A percentile compares a stretch with the other conserved stretches of the same genome.
These are phyloP conservation scores for Solanum microdontum DNA, from an alignment of 257 asterid species.

Conservation along the genomic window DNA sequence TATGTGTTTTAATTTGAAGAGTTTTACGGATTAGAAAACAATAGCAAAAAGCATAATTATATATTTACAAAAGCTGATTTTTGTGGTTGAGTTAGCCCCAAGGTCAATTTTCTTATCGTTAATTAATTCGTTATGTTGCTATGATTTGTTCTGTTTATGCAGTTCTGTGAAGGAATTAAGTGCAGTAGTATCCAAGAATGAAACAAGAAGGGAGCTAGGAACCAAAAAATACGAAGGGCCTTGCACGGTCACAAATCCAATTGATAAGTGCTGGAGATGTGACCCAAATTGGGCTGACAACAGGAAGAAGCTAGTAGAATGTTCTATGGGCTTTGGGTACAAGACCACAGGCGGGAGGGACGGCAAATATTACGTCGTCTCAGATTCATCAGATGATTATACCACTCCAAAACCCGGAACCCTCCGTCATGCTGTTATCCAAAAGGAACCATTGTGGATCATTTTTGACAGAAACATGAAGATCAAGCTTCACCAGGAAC, in stretches of 20 bases:
- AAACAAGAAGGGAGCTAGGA: conserved; percentile 32
- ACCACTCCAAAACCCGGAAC: conserved; percentile 23
- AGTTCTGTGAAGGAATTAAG: conserved; percentile 14
- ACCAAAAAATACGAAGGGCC: conserved; percentile 18
- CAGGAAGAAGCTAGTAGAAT: conserved; percentile 19
- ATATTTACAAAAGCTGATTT: not conserved
- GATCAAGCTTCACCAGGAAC: conserved; percentile 19
- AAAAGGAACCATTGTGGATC: conserved; percentile 26
- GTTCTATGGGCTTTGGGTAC: conserved; percentile 24
- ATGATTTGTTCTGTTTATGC: not conserved
- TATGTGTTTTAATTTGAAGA: not conserved
- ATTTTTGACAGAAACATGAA: conserved; percentile 6
- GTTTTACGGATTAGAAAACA: not conserved
- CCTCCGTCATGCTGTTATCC: conserved; percentile 29
- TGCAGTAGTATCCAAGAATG: not conserved
- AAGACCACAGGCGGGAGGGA: conserved; percentile 19
- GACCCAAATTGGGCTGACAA: conserved; percentile 19
- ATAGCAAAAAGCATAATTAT: no score
- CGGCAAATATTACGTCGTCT: conserved; percentile 11
- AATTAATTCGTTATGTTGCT: not conserved
- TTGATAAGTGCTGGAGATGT: conserved; percentile 31
- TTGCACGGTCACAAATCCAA: conserved; percentile 49
- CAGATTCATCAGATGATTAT: conserved; percentile 13
- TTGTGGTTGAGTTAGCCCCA: not conserved
- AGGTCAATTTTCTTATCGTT: not conserved